Evolutionary conservation across 2,329 filamentous ascomycete species (phyloP).

Genomic region (Hymenoscyphus occultus): DNA sequence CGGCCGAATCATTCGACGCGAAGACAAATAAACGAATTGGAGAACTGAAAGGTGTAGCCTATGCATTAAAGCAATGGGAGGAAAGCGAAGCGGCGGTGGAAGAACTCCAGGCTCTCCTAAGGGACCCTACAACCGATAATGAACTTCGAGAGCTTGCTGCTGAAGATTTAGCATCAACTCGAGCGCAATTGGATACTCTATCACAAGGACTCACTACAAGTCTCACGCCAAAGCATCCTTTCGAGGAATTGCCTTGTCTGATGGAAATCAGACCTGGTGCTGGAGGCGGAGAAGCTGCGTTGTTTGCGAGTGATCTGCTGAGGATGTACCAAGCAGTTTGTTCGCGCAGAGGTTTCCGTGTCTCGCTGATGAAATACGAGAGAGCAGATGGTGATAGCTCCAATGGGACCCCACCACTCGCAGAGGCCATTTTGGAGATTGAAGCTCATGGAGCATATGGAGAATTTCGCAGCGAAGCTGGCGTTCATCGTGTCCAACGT

Average conservation of each 20-base stretch:
- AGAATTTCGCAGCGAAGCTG: constrained; percentile 78
- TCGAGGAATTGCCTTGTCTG: constrained; percentile 84
- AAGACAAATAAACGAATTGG: constrained; percentile 58
- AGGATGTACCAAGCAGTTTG: constrained; percentile 88
- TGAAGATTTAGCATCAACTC: constrained; percentile 75
- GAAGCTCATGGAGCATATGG: constrained; percentile 76
- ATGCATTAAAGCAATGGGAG: constrained; percentile 59
- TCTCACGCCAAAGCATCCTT: constrained; percentile 84
- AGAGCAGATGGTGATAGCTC: constrained; percentile 62
- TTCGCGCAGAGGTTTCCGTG: constrained; percentile 61
- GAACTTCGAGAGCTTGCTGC: constrained; percentile 76
- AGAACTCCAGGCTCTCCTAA: constrained; percentile 52
- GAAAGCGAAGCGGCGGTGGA: constrained; percentile 49
- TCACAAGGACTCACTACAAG: constrained; percentile 68
- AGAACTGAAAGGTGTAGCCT: constrained; percentile 56
- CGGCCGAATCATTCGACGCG: constrained; percentile 54
- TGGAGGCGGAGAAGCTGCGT: constrained; percentile 84
- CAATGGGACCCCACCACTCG: constrained; percentile 64
- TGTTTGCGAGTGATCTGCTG: constrained; percentile 84
- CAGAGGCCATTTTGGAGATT: constrained; percentile 86
- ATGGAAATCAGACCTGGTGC: constrained; percentile 90
- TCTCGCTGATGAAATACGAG: constrained; percentile 76
- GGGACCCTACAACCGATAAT: constrained; percentile 45
- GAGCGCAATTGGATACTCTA: constrained; percentile 58
- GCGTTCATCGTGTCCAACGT: constrained; percentile 92